Percentiles rank a stretch among this genome's conserved stretches.
phyloP scores from a whole-genome alignment of 768 basidiomycete genomes.

The Sporobolomyces phaffii region DNA sequence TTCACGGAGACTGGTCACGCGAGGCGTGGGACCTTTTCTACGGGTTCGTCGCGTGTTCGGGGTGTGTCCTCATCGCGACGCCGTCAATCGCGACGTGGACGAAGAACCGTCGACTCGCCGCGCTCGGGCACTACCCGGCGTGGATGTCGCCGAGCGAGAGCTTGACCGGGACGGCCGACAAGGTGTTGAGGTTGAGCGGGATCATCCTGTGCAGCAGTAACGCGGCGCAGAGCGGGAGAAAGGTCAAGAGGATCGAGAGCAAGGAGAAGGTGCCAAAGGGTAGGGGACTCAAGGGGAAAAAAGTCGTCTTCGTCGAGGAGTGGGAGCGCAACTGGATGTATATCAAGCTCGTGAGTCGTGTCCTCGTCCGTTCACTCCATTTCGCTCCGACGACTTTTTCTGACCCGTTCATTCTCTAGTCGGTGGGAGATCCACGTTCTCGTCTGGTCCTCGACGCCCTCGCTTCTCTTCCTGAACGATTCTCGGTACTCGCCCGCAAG shows the following conservation, averaged over 20 bases:
- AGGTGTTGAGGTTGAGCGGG: conserved; percentile 24
- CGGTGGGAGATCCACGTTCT: conserved; percentile 5
- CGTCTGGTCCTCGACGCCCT: conserved; percentile 18
- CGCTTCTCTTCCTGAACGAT: not conserved
- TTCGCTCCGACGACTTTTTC: too few species aligned
- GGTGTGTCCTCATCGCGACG: conserved; percentile 30
- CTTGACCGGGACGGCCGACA: conserved; percentile 16
- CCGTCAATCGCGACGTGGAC: conserved; percentile 15
- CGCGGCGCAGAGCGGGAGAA: conserved; percentile 11
- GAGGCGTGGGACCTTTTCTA: conserved; percentile 37
- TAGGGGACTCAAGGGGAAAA: conserved; percentile 14
- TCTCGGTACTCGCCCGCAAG: conserved; percentile 18
- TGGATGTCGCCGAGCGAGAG: conserved; percentile 14
- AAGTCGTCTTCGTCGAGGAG: conserved; percentile 33
- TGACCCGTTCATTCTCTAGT: too few species aligned
- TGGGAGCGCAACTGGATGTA: conserved; percentile 34
- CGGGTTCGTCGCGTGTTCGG: conserved; percentile 25
- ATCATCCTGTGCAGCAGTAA: conserved; percentile 26
- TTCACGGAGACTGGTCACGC: not conserved
- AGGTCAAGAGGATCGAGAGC: conserved; percentile 32
- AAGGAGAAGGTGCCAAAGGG: conserved; percentile 12
- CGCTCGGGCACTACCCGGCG: conserved; percentile 27
- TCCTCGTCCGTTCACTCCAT: not conserved
- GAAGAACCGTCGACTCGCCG: conserved; percentile 33
- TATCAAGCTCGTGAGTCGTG: conserved; percentile 21